phyloP scores from a whole-genome alignment of 441 rosid species.

The Populus hybrid region DNA sequence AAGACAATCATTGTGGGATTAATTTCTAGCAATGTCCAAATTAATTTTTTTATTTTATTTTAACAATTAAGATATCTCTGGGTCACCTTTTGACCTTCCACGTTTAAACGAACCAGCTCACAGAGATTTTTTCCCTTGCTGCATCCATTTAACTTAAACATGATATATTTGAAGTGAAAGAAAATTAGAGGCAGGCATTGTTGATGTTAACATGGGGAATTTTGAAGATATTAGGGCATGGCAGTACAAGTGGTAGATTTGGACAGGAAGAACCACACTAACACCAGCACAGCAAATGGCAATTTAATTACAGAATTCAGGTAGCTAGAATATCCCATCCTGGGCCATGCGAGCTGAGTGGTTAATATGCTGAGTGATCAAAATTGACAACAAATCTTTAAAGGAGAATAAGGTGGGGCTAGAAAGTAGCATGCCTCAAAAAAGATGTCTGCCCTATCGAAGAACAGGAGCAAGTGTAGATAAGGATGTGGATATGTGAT shows the following conservation, averaged over 20 bases:
- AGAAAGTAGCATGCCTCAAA: neutral
- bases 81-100: no score
- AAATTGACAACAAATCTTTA: no score
- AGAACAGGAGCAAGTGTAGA: conserved; percentile 31
- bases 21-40: no score
- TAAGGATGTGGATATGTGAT: conserved; percentile 12
- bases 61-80: no score
- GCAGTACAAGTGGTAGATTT: neutral
- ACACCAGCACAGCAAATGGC: neutral
- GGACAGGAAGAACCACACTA: neutral
- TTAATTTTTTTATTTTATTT: no score
- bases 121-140: no score
- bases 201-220: neutral
- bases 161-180: no score
- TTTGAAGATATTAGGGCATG: neutral
- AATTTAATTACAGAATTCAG: neutral
- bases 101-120: no score
- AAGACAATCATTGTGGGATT: no score
- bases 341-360: neutral
- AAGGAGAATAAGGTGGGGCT: neutral
- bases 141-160: no score
- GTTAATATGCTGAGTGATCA: neutral
- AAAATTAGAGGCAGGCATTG: no score
- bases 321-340: neutral
- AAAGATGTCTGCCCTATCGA: neutral